These are phyloP conservation scores for Beauveria asiatica DNA, from an alignment of 2,329 filamentous ascomycete genomes.

Conservation along the genomic window DNA sequence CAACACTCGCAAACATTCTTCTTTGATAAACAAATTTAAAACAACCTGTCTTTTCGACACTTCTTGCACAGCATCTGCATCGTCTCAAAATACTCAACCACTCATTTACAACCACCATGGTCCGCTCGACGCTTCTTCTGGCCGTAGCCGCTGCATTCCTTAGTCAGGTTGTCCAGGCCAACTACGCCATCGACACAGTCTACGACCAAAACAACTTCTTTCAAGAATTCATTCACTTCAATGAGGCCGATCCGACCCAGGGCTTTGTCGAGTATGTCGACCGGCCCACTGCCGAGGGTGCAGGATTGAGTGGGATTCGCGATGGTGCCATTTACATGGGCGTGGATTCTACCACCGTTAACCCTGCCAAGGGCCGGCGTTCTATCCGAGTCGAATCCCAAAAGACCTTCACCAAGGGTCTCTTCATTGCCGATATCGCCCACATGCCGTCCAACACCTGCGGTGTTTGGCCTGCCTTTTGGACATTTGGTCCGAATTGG, in stretches of 20 bases:
- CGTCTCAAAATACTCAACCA: neutral
- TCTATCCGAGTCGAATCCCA: conserved; percentile 64
- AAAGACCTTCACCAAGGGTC: conserved; percentile 56
- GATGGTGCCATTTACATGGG: conserved; percentile 57
- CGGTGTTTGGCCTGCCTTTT: conserved; percentile 70
- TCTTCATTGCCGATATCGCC: conserved; percentile 63
- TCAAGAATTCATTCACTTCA: conserved; percentile 47
- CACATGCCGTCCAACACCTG: conserved; percentile 69
- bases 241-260: conserved; percentile 56
- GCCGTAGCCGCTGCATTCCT: conserved; percentile 24
- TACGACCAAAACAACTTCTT: conserved; percentile 50
- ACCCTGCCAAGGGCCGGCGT: conserved; percentile 50
- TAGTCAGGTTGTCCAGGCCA: conserved; percentile 18
- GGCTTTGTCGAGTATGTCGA: conserved; percentile 66
- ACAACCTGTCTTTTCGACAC: neutral
- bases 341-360: conserved; percentile 52
- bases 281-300: conserved; percentile 45
- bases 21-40: neutral
- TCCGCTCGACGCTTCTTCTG: conserved; percentile 18
- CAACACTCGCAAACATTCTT: neutral
- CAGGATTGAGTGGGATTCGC: conserved; percentile 49
- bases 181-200: conserved; percentile 38
- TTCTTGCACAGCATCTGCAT: neutral
- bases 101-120: conserved; percentile 14
- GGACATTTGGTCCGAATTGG: conserved; percentile 61